These are phyloP conservation scores for Kodamaea sp. DNA, from an alignment of 1,139 yeast species.

Conservation along the genomic window DNA sequence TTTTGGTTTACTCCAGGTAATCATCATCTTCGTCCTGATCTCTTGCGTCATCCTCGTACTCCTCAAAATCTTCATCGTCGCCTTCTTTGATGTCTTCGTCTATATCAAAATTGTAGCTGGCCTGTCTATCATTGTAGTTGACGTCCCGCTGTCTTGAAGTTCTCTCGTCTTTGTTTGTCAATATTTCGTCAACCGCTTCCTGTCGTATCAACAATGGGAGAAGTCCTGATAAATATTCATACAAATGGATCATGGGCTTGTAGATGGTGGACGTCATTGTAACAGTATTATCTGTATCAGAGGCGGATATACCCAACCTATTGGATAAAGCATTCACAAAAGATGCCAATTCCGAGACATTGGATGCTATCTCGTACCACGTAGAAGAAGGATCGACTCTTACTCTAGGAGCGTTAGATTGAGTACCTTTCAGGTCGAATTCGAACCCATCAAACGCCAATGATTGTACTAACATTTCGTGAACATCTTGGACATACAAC, in stretches of 20 bases:
- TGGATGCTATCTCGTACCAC: conserved; percentile 50
- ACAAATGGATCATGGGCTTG: conserved; percentile 28
- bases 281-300: conserved; percentile 14
- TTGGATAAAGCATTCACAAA: conserved; percentile 31
- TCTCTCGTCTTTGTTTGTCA: conserved; percentile 13
- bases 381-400: background rate
- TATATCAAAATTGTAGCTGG: conserved; percentile 9
- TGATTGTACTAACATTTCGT: conserved; percentile 33
- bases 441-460: conserved; percentile 36
- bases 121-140: conserved; percentile 14
- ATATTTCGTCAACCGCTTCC: conserved; percentile 13
- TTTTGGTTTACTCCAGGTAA: conserved; percentile 11
- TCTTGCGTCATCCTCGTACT: conserved; percentile 16
- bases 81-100: conserved; percentile 18
- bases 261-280: conserved; percentile 26
- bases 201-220: conserved; percentile 25
- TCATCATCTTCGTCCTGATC: conserved; percentile 13
- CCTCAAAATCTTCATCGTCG: conserved; percentile 24
- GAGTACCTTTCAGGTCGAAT: conserved; percentile 34
- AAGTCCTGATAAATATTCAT: conserved; percentile 25
- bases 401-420: conserved; percentile 15
- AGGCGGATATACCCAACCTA: conserved; percentile 21
- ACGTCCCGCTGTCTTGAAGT: conserved; percentile 17
- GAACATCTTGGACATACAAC: conserved; percentile 53
- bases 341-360: conserved; percentile 27